Evolutionary conservation across 2,329 filamentous ascomycete species (phyloP), one percentile per base, ranked within the genome.

Genomic region (Xylariales sp.): DNA sequence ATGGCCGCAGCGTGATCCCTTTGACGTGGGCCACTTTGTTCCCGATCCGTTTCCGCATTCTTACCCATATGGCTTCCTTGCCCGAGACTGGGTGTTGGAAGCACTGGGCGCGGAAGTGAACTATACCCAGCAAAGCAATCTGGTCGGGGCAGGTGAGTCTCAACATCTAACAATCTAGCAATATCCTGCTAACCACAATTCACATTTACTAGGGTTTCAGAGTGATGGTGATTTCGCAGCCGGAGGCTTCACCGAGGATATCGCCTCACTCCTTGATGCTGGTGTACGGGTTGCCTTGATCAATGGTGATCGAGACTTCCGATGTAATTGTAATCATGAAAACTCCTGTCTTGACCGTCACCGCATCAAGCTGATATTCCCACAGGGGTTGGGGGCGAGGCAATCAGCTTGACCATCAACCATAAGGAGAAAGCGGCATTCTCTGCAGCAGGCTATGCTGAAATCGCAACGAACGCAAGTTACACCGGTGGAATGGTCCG

Each of bases 61-160:
- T n/a, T 79, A 72, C 53, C 70, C 68, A 39, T 54, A 64, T 2
- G 76, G 73, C 2, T 82, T 65, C 53, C 62, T 83, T 34, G 79
- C 75, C 54, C 66, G 71, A 25, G 57, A 66, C 2, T 68, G 69
- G 52, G 70, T 81, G 0, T 78, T 80, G 52, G 55, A 60, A 4
- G 73, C 69, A 0, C 66, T 84, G 1, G 80, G 80, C 8, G 72
- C 78, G 0, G 74, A 74, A 0, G 56, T 81, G 21, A 82, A 82
- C 57, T 81, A 70, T 59, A 74, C 3, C 56, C 62, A 12, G 12
- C 29, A 40, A 8, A 15, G 15, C 38, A 34, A 32, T 21, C 28
- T 28, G 2, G 27, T 24, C 8, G 16, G 16, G 9, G 31, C 15
- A 10, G 6, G 37, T 39, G 15, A 34, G 28, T 25, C 4, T 4